Base-by-base conservation (phyloP, 495 filamentous ascomycete species). In the Xylaria bambusicola region DNA sequence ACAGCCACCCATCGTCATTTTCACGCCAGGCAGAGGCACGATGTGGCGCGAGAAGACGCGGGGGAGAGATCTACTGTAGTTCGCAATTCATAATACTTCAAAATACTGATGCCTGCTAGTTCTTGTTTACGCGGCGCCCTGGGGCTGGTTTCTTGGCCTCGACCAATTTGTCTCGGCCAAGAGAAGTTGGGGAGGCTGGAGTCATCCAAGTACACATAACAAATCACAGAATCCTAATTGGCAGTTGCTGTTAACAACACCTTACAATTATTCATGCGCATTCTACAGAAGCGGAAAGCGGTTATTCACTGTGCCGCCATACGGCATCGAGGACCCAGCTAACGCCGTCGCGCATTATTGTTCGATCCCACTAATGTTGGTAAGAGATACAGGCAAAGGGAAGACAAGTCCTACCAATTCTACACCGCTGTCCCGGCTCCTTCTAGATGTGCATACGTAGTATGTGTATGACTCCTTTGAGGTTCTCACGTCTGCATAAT, bases 401-500 rank as follows among this genome's bases (percentile, higher is more conserved):
- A n/a, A n/a, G 5, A 49, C 1, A 49, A 23, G 20, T 41, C 45
- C 24, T 29, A 49, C 33, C n/a, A 26, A 10, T 24, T 44, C 47
- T 51, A 58, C 56, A 58, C 56, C 56, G 56, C 56, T 36, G 56
- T 33, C 44, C 8, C 6, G 3, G 50, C 46, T 24, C 46, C 46
- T 44, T 35, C 24, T 36, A 13, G 23, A 33, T 51, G n/a, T 29
- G 56, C 56, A 58, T 50, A 44, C 17, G 56, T 58, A 58, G 56
- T 46, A 58, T 50, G 40, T 21, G 56, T 58, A 58, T 51, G 46
- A 51, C 36, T 51, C 35, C 51, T 58, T 20, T 18, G 38, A 50
- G 36, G 26, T 20, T 18, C 55, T 42, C 46, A 12, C 46, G 24
- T 44, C 27, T 41, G 35, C 33, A 7, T n/a, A n/a, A 42, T 51